Evolutionary conservation across 768 basidiomycete genomes (phyloP).

Genomic region (Boletellus ananas): DNA sequence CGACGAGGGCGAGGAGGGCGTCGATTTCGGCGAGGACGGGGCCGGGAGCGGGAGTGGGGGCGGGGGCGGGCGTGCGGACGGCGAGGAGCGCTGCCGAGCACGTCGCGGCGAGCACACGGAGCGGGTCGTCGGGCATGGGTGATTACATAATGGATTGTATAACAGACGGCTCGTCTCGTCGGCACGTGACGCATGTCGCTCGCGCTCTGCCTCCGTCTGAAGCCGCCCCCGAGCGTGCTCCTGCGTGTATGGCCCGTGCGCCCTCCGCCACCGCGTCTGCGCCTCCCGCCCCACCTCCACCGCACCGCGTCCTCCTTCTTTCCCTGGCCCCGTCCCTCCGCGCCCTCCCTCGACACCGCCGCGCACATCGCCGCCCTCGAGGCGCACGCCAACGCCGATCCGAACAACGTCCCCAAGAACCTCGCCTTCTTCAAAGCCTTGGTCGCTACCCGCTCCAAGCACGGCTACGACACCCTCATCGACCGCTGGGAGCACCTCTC

Average conservation of each 20-base stretch:
- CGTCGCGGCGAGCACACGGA: too few relatives aligned
- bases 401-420: slow-evolving; percentile 67
- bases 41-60: slow-evolving; percentile 13
- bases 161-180: neutral
- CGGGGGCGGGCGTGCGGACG: neutral
- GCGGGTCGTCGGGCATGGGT: neutral
- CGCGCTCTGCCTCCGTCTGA: slow-evolving; percentile 5
- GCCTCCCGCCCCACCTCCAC: slow-evolving; percentile 17
- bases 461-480: slow-evolving; percentile 69
- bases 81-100: neutral
- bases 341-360: slow-evolving; percentile 53
- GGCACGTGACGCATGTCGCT: slow-evolving; percentile 3
- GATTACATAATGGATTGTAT: neutral
- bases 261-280: slow-evolving; percentile 34
- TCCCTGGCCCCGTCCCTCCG: slow-evolving; percentile 35
- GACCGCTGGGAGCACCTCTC: slow-evolving; percentile 80
- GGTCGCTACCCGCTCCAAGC: slow-evolving; percentile 56
- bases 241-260: slow-evolving; percentile 9
- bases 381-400: slow-evolving; percentile 71
- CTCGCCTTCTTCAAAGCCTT: slow-evolving; percentile 67
- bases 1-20: slow-evolving; percentile 55
- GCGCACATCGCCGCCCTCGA: slow-evolving; percentile 72
- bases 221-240: neutral
- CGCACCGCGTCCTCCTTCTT: slow-evolving; percentile 25
- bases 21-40: slow-evolving; percentile 53